Evolutionary conservation across 371 early-diverging fungal genomes (phyloP).

Genomic region (Mucor racemosus): DNA sequence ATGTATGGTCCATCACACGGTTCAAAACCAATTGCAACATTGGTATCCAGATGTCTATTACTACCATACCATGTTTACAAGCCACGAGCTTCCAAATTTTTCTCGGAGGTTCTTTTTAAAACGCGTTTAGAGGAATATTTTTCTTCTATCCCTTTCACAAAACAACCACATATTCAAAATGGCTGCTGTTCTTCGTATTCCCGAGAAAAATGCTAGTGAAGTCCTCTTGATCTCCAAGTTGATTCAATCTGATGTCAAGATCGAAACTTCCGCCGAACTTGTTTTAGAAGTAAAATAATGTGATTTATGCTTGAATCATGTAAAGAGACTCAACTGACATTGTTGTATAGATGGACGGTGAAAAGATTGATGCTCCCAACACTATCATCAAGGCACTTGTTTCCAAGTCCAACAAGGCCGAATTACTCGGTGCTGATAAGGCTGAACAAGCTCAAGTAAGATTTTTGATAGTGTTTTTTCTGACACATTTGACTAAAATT

Average conservation of each 20-base stretch:
- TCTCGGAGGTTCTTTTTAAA: neutral
- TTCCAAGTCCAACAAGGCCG: conserved; percentile 46
- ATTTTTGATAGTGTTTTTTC: too few species aligned
- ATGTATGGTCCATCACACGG: neutral
- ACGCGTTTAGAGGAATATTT: conserved; percentile 10
- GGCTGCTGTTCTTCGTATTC: conserved; percentile 41
- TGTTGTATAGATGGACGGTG: conserved; percentile 42
- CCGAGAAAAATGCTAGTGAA: conserved; percentile 44
- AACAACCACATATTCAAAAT: conserved; percentile 21
- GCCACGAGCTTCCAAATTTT: neutral
- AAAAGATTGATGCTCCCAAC: conserved; percentile 54
- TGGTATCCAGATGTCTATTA: too few species aligned
- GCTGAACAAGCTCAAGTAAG: conserved; percentile 60
- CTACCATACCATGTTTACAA: neutral
- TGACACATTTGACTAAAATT: too few species aligned
- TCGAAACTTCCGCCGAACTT: conserved; percentile 35
- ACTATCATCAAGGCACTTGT: conserved; percentile 59
- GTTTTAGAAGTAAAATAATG: conserved; percentile 37
- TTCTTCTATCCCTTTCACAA: conserved; percentile 3
- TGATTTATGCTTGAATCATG: neutral
- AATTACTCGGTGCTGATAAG: conserved; percentile 58
- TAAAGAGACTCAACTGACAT: neutral
- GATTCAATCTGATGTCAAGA: conserved; percentile 29
- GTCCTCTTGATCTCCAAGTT: conserved; percentile 41
- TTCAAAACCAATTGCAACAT: neutral